Evolutionary conservation across 352 stramenopile genomes (phyloP), one percentile per base, ranked within the genome.

Genomic region (Thalassiosira sp.): DNA sequence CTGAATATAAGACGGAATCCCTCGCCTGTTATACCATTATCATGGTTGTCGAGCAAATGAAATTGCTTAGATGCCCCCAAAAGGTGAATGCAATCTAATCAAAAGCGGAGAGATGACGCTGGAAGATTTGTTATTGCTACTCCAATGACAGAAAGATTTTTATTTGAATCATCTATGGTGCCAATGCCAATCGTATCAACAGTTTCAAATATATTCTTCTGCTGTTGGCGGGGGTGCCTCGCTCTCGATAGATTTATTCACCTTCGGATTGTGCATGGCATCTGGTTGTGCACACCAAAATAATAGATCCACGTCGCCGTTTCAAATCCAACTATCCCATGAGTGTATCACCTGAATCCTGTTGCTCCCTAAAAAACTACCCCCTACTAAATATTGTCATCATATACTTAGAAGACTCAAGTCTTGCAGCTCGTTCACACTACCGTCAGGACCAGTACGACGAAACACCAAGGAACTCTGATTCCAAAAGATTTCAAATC

Each of bases 81-180:
- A 25, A 72, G 37, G 18, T 24, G 35, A 42, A 65, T 22, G 28
- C 13, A 22, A 40, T 81, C 16, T n/a, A 76, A 57, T 24, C 31
- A 31, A 46, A 81, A 81, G 24, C 67, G 72, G 58, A 81, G 76
- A 16, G 58, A 63, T 25, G 48, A 40, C 5, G 53, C 46, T 2
- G 72, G 72, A 16, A 46, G 22, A 31, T 57, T 72, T 1, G 18
- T 40, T 43, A 57, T 62, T 45, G 22, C 22, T 37, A 31, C 18
- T 10, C 18, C 31, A 11, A 81, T 49, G 13, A 71, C n/a, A n/a
- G n/a, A n/a, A n/a, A n/a, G n/a, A n/a, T n/a, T n/a, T n/a, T n/a
- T n/a, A n/a, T n/a, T n/a, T n/a, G n/a, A n/a, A n/a, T n/a, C n/a
- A n/a, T n/a, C n/a, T n/a, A n/a, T n/a, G n/a, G n/a, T n/a, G n/a